Conservation (phyloP, 2,329 filamentous ascomycete species). For the Whalleya microplaca region DNA sequence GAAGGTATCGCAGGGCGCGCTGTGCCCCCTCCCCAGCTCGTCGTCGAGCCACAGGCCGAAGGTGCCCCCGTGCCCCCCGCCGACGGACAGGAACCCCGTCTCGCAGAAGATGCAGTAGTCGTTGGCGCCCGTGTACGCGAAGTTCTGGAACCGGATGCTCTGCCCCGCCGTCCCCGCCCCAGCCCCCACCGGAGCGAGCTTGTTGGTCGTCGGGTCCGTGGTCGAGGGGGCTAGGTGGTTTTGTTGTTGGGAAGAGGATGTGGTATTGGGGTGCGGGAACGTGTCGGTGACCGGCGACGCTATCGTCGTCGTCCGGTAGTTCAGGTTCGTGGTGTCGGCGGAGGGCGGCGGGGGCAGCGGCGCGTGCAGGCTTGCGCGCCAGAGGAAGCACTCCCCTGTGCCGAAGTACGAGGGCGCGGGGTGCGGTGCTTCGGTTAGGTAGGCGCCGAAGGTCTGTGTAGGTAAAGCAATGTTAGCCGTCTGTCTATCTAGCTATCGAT, state of each 20-base stretch:
- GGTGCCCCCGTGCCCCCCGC: constrained; percentile 86
- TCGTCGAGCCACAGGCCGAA: constrained; percentile 95
- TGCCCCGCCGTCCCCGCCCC: constrained; percentile 58
- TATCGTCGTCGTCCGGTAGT: constrained; percentile 48
- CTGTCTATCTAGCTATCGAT: neutral
- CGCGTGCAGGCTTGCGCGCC: constrained; percentile 72
- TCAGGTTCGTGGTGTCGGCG: constrained; percentile 52
- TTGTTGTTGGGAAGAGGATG: neutral
- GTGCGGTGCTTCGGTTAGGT: constrained; percentile 86
- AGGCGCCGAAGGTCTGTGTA: constrained; percentile 90
- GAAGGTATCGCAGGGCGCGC: constrained; percentile 84
- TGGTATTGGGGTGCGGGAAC: constrained; percentile 19
- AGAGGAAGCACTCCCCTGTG: constrained; percentile 94
- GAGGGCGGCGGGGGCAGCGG: constrained; percentile 72
- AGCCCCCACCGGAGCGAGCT: too few species aligned
- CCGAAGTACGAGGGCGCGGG: constrained; percentile 87
- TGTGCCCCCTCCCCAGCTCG: constrained; percentile 80
- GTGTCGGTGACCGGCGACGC: constrained; percentile 30
- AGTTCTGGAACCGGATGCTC: constrained; percentile 91
- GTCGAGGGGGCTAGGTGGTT: constrained; percentile 40
- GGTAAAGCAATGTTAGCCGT: constrained; percentile 3
- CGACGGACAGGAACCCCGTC: constrained; percentile 66
- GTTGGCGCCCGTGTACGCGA: constrained; percentile 93
- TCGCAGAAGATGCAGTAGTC: constrained; percentile 98
- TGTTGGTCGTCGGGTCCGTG: constrained; percentile 31